Conservation (phyloP, 106 monocot species). For the Vanilla planifolia region DNA sequence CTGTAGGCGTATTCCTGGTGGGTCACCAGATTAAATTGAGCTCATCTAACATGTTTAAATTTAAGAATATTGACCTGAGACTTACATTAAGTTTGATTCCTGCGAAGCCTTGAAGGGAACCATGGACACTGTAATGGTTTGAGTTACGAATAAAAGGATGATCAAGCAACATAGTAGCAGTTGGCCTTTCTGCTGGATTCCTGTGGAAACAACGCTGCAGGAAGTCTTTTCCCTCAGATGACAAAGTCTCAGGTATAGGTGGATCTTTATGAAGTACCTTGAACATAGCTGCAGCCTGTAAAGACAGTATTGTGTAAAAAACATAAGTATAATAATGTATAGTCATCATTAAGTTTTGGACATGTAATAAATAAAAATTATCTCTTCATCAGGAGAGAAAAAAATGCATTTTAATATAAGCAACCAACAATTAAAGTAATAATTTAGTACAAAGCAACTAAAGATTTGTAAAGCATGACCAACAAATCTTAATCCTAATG, state of each 20-base stretch:
- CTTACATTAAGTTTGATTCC: slow-evolving; percentile 42
- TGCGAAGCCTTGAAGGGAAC: slow-evolving; percentile 47
- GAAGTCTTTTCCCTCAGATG: slow-evolving; percentile 80
- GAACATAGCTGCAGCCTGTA: slow-evolving; percentile 85
- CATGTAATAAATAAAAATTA: no score
- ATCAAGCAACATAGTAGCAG: slow-evolving; percentile 57
- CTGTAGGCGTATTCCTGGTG: slow-evolving; percentile 36
- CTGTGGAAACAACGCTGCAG: slow-evolving; percentile 61
- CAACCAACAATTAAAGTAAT: no score
- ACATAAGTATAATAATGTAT: no score
- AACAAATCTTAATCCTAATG: no score
- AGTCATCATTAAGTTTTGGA: no score
- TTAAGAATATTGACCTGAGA: not conserved
- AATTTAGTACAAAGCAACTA: no score
- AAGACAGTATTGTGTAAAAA: no score
- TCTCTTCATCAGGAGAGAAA: no score
- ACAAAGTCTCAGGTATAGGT: slow-evolving; percentile 62
- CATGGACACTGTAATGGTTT: slow-evolving; percentile 42
- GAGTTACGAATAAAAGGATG: slow-evolving; percentile 67
- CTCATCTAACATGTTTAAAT: not conserved
- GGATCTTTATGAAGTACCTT: slow-evolving; percentile 72
- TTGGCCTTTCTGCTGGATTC: slow-evolving; percentile 78
- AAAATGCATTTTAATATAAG: no score
- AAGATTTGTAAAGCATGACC: no score
- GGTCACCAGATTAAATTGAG: not conserved